Conservation (phyloP, 306 rosid genomes). For the Amphicarpaea edgeworthii region DNA sequence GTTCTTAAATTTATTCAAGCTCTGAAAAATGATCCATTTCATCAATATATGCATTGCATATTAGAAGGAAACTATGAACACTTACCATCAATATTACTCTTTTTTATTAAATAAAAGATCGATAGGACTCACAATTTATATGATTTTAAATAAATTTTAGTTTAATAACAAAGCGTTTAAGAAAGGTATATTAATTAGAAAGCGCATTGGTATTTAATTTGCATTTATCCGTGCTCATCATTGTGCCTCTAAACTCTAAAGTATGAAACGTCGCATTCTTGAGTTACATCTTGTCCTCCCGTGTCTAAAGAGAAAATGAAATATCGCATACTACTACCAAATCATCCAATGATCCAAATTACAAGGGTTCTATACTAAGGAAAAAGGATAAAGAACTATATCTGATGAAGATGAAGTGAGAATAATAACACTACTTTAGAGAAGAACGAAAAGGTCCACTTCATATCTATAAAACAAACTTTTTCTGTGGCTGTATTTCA, state of each 20-base stretch:
- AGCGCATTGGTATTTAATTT: not conserved
- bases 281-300: slow-evolving; percentile 17
- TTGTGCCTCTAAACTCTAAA: slow-evolving; percentile 2
- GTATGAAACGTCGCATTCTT: slow-evolving; percentile 37
- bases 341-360: slow-evolving; percentile 14
- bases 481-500: slow-evolving; percentile 37
- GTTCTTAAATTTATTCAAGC: slow-evolving; percentile 6
- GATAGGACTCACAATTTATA: too few species aligned
- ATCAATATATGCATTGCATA: not conserved
- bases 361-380: not conserved
- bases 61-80: not conserved
- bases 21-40: slow-evolving; percentile 10
- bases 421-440: not conserved
- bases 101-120: too few species aligned
- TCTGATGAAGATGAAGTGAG: slow-evolving; percentile 12
- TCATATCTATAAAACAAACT: slow-evolving; percentile 40
- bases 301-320: slow-evolving; percentile 45
- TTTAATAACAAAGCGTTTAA: not conserved
- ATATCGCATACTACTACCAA: not conserved
- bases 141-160: too few species aligned
- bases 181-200: too few species aligned
- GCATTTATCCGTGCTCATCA: not conserved
- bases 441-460: slow-evolving; percentile 29
- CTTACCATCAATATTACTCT: too few species aligned
- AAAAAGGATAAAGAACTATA: slow-evolving; percentile 27